Conservation (phyloP, 1,284 basidiomycete genomes). For the Naganishia sp. region DNA sequence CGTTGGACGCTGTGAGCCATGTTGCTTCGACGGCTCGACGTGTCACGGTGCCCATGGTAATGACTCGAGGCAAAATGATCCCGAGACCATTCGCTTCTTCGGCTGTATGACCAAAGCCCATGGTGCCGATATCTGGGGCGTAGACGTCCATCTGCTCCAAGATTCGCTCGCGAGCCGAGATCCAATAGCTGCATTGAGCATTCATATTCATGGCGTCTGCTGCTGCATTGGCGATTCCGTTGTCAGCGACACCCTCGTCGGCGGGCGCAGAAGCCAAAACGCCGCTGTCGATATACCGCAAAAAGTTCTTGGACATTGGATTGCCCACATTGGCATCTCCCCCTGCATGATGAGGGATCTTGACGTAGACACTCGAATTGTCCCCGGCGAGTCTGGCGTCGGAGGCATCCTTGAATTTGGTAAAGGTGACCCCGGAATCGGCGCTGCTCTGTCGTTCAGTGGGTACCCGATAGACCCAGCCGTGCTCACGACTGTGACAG, state of each 20-base stretch:
- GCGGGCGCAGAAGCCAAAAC: constrained; percentile 62
- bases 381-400: constrained; percentile 38
- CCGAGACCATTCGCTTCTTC: constrained; percentile 63
- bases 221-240: constrained; percentile 67
- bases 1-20: constrained; percentile 97
- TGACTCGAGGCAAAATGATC: constrained; percentile 91
- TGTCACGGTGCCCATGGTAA: constrained; percentile 98
- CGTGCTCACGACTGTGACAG: constrained; percentile 81
- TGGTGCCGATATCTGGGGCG: constrained; percentile 60
- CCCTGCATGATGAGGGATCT: constrained; percentile 94
- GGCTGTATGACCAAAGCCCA: constrained; percentile 52
- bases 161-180: constrained; percentile 88
- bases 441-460: constrained; percentile 37
- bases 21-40: constrained; percentile 96
- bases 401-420: constrained; percentile 8
- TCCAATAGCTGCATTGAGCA: constrained; percentile 96
- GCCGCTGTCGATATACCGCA: constrained; percentile 83
- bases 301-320: constrained; percentile 85
- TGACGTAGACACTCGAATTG: constrained; percentile 65
- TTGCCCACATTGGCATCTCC: constrained; percentile 91
- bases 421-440: constrained; percentile 16
- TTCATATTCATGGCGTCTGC: constrained; percentile 87
- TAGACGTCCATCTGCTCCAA: constrained; percentile 92
- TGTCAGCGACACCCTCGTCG: constrained; percentile 42
- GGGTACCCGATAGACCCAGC: constrained; percentile 86